Conservation (phyloP, 78 protist species). For the Mantamonas sphyraenae region DNA sequence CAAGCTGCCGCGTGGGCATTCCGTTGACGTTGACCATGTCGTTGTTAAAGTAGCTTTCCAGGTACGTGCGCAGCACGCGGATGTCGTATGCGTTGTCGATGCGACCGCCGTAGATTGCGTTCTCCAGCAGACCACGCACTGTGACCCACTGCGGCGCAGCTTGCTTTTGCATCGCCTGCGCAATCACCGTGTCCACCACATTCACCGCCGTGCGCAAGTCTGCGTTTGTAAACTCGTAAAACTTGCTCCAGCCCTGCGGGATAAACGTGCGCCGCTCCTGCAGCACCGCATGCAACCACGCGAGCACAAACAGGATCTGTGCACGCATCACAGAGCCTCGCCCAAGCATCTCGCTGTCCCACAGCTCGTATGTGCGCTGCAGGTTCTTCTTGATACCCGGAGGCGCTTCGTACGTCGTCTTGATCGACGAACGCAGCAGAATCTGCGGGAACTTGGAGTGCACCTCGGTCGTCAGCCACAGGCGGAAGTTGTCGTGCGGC, state of each 20-base stretch:
- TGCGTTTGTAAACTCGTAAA: constrained; percentile 68
- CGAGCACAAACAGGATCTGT: constrained; percentile 38
- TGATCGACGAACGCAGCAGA: constrained; percentile 38
- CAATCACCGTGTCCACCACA: constrained; percentile 10
- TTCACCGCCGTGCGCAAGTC: constrained; percentile 64
- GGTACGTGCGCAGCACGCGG: constrained; percentile 51
- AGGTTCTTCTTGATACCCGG: constrained; percentile 69
- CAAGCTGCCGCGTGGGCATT: not conserved
- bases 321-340: not conserved
- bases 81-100: constrained; percentile 51
- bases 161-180: not conserved
- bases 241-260: constrained; percentile 80
- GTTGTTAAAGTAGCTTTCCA: constrained; percentile 36
- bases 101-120: constrained; percentile 70
- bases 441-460: constrained; percentile 47
- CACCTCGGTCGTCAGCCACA: constrained; percentile 78
- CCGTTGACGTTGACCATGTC: not conserved
- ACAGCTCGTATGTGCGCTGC: constrained; percentile 45
- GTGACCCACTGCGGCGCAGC: constrained; percentile 30
- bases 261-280: constrained; percentile 78
- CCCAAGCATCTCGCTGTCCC: constrained; percentile 15
- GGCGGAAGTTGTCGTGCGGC: constrained; percentile 53
- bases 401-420: constrained; percentile 82
- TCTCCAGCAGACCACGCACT: constrained; percentile 44
- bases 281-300: constrained; percentile 75